These are phyloP conservation scores for Purpureocillium takamizusanense DNA, from an alignment of 2,329 filamentous ascomycete species.

Conservation along the genomic window DNA sequence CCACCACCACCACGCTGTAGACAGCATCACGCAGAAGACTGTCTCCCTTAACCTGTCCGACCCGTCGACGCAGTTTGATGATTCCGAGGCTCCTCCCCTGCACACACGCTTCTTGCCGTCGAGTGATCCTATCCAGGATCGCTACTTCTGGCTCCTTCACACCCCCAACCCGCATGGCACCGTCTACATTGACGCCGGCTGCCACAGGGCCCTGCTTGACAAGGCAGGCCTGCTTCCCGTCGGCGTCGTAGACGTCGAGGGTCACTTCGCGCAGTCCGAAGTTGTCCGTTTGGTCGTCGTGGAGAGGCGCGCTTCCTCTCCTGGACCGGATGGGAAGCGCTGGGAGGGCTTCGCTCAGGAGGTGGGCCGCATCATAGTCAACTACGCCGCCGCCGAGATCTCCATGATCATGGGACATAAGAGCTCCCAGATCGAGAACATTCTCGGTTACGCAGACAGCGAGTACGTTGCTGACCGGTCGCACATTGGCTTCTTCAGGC, in stretches of 20 bases:
- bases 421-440: constrained; percentile 68
- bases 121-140: constrained; percentile 74
- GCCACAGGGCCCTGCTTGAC: constrained; percentile 66
- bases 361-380: constrained; percentile 82
- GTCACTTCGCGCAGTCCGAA: constrained; percentile 85
- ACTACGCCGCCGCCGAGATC: constrained; percentile 85
- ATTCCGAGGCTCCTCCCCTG: constrained; percentile 38
- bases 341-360: constrained; percentile 52
- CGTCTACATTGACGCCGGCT: constrained; percentile 87
- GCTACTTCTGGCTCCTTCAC: constrained; percentile 95
- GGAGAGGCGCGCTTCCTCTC: constrained; percentile 42
- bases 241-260: constrained; percentile 84
- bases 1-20: constrained; percentile 22
- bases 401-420: constrained; percentile 72
- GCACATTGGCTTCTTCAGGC: constrained; percentile 68
- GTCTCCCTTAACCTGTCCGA: constrained; percentile 29
- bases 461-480: constrained; percentile 88
- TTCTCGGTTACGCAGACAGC: constrained; percentile 86
- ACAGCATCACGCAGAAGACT: constrained; percentile 28
- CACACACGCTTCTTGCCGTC: constrained; percentile 92
- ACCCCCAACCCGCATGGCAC: constrained; percentile 85
- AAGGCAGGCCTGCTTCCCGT: constrained; percentile 86
- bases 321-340: constrained; percentile 32
- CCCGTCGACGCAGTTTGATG: constrained; percentile 10
- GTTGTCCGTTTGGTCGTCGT: constrained; percentile 81